Base-by-base conservation (phyloP, 768 basidiomycete species). In the Clitopilus hobsonii region DNA sequence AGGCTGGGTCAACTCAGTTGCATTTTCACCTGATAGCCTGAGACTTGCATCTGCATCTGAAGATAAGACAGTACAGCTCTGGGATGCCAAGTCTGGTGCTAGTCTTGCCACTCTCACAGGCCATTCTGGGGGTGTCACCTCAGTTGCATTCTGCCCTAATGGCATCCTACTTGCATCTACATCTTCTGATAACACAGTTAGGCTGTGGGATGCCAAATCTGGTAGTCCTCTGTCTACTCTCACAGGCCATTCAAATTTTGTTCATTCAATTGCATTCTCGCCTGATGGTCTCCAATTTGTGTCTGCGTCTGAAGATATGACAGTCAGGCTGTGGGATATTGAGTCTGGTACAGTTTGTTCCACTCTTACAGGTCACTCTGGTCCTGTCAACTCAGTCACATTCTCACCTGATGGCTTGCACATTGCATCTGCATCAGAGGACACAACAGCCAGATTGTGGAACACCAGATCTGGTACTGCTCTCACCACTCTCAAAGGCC, bases 391-490 rank as follows among this genome's bases (percentile, higher is more conserved):
- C 6, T 53, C 52, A 22, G 58, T 54, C 25, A 30, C 52, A 26
- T 59, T 59, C 30, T 59, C 52, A 26, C 55, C 54, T 0, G 55
- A 59, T 30, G 55, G 30, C 14, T 54, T 23, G 8, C 5, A 3
- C 13, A 22, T 56, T 18, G 10, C 51, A 5, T 52, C 38, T 10
- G 6, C 32, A 2, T 51, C 49, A 1, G 25, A 18, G 2, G 49
- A 51, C 20, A 14, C 11, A 32, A 23, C n/a, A 6, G 32, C n/a
- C 4, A 25, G 28, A 53, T 48, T 49, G 50, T 51, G 24, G 24
- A 23, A 18, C 27, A 16, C 50, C 3, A 5, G 53, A 47, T 1
- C 18, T 20, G 29, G 49, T 49, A 27, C 36, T 54, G n/a, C 48
- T 20, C 28, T 45, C 24, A 41, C 23, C 14, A 36, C 45, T 24